Evolutionary conservation across 352 stramenopile genomes (phyloP), one percentile per base, ranked within the genome.

Genomic region (Phytopythium litorale): DNA sequence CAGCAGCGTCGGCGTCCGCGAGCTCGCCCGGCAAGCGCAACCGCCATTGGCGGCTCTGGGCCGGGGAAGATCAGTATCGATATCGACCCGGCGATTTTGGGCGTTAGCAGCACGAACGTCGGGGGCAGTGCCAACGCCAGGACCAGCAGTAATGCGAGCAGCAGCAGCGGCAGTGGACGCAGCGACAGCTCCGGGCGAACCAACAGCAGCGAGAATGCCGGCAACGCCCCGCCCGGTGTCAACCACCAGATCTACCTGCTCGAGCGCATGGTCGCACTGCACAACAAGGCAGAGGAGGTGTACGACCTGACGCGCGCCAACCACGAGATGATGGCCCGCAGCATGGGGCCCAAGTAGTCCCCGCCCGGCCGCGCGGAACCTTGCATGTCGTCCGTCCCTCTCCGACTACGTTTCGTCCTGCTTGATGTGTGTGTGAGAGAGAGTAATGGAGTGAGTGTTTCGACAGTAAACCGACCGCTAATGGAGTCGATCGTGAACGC

Each of bases 251-350:
- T 49, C 33, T 66, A 76, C 16, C 40, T 60, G 42, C 55, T 70
- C n/a, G 49, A 71, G 45, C 58, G 61, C 58, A 83, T 86, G 58
- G 63, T 69, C 51, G 71, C 62, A 30, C 62, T 85, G 11, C 74
- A 85, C 38, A 71, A 52, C 16, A 74, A 68, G 3, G 69, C 67
- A 13, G 71, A 86, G 38, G 57, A 79, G 56, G 76, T 67, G 33
- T 82, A 81, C 52, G 57, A 60, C 58, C 73, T 76, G 21, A 72
- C 74, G 19, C 76, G 71, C 30, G 76, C 74, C 13, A 83, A 80
- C 58, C 68, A 75, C 48, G 65, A 78, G 58, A 68, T 81, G 45
- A 81, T 86, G 74, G 71, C 42, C 21, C 50, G 50, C 13, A 56
- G 50, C 28, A 42, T 56, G 28, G 50, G 50, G 23, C 50, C 50